phyloP scores from a whole-genome alignment of 345 rosid species.

The Iberis pinnata region DNA sequence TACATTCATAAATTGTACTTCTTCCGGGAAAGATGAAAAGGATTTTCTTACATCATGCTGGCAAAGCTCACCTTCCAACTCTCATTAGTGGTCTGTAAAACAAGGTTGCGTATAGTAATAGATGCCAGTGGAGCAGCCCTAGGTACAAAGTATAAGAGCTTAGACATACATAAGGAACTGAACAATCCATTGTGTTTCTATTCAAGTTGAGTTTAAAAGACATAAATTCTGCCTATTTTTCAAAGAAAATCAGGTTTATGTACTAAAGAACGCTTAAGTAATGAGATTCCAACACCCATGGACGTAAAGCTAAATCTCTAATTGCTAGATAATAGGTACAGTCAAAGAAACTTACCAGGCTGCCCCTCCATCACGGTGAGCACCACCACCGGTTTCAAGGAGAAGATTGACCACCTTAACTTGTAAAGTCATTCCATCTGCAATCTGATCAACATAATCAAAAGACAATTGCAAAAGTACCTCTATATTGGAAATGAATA shows the following conservation, averaged over 20 bases:
- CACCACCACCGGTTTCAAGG: slow-evolving; percentile 80
- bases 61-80: slow-evolving; percentile 72
- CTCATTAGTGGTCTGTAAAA: slow-evolving; percentile 81
- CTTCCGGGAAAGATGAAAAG: neutral
- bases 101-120: slow-evolving; percentile 76
- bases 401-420: slow-evolving; percentile 85
- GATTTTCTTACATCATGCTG: slow-evolving; percentile 5
- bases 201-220: neutral
- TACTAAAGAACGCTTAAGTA: neutral
- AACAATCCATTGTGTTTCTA: slow-evolving; percentile 4
- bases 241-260: neutral
- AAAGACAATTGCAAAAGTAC: neutral
- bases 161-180: slow-evolving; percentile 11
- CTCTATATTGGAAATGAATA: neutral
- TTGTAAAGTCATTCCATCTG: slow-evolving; percentile 97
- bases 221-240: neutral
- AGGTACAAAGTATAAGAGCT: slow-evolving; percentile 23
- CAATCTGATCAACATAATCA: slow-evolving; percentile 52
- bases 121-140: slow-evolving; percentile 98
- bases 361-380: slow-evolving; percentile 63
- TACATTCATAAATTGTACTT: slow-evolving; percentile 7
- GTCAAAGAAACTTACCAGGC: slow-evolving; percentile 58
- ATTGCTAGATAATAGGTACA: slow-evolving; percentile 1
- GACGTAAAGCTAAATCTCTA: slow-evolving; percentile 4
- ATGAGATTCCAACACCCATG: slow-evolving; percentile 4